Evolutionary conservation across 129 eudicot species (phyloP), one percentile per base, ranked within the genome.

Genomic region (Kitagawia praeruptora): DNA sequence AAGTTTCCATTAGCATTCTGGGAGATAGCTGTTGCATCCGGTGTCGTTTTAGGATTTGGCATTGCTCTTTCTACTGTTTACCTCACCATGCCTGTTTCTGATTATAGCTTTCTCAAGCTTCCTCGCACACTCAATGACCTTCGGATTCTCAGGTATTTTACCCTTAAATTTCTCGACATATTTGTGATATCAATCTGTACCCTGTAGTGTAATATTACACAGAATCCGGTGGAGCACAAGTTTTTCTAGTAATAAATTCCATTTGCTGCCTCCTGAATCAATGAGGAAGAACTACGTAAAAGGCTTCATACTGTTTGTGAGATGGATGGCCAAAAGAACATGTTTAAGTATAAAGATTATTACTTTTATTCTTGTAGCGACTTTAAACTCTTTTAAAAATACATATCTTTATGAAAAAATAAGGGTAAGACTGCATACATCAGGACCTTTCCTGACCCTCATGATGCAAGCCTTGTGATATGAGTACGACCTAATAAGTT

Each of bases 41-140:
- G 89, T 73, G 89, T 94, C 75, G 85, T 88, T 19, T 75, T 88
- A 75, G 86, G 88, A 4, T 91, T 88, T 61, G 86, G 61, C 51
- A 47, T 85, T 4, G 96, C 97, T 83, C 91, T 94, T 67, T 25
- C 81, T 28, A 88, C 88, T 70, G 92, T 92, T 66, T 94, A 94
- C 71, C 80, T 92, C 31, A 88, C 97, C 74, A 84, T 94, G 92
- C 97, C 98, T 18, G 88, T 87, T 46, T 91, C 96, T 40, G 98
- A 94, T 86, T 94, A 91, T 77, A 88, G 90, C 83, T 94, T 94
- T 85, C 92, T 94, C 70, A 94, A 88, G 91, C 87, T 94, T 79
- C 98, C 98, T 6, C 89, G 90, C 46, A 84, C 89, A 67, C 96
- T 94, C 40, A 77, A 90, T 82, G 98, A 94, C 78, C 88, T 94